Evolutionary conservation across 345 rosid genomes (phyloP).

Genomic region (Turnera subulata): DNA sequence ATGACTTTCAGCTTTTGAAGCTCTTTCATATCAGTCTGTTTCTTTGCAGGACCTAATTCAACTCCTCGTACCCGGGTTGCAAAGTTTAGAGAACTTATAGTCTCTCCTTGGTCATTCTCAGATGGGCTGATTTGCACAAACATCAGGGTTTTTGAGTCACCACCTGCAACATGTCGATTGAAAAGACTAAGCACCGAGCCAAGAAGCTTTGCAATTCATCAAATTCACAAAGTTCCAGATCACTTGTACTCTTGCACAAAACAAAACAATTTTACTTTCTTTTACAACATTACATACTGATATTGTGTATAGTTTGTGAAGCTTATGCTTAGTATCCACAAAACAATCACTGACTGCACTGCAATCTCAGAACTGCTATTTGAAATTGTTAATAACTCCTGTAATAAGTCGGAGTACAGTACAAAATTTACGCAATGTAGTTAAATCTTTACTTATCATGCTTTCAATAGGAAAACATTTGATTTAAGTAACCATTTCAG

Average conservation of each 20-base stretch:
- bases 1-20: conserved; percentile 35
- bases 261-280: too few relatives aligned
- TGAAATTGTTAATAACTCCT: too few relatives aligned
- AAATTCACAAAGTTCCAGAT: neutral
- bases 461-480: neutral
- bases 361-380: too few relatives aligned
- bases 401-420: neutral
- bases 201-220: too few relatives aligned
- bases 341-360: too few relatives aligned
- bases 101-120: conserved; percentile 38
- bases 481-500: neutral
- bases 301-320: too few relatives aligned
- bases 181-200: neutral
- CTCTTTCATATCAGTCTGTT: conserved; percentile 34
- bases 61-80: conserved; percentile 42
- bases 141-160: conserved; percentile 44
- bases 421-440: neutral
- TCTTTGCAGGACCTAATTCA: conserved; percentile 36
- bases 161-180: conserved; percentile 24
- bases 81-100: conserved; percentile 43
- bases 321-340: too few relatives aligned
- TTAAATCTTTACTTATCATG: neutral
- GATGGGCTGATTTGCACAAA: conserved; percentile 47
- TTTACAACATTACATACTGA: too few relatives aligned
- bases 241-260: too few relatives aligned